Conservation (phyloP, 1,284 basidiomycete genomes). For the Austroboletus niveus region DNA sequence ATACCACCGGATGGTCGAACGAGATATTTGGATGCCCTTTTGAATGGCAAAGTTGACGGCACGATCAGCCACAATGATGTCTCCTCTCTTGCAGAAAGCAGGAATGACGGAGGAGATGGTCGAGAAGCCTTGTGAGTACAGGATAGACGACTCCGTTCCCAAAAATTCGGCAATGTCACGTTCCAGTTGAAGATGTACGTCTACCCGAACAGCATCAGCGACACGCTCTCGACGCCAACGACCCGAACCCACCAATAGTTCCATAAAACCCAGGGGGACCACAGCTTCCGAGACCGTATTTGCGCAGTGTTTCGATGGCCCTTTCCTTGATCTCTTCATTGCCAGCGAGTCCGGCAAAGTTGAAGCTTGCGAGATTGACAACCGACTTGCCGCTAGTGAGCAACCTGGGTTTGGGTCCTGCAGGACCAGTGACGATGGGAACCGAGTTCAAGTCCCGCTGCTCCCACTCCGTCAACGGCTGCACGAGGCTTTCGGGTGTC, state of each 20-base stretch:
- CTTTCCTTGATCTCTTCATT: constrained; percentile 87
- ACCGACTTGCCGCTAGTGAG: constrained; percentile 75
- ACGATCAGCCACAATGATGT: constrained; percentile 97
- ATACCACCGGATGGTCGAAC: constrained; percentile 92
- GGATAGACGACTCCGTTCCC: constrained; percentile 84
- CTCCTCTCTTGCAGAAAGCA: constrained; percentile 96
- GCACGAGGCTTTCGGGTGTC: constrained; percentile 83
- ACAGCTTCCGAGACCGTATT: constrained; percentile 94
- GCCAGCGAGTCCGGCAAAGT: constrained; percentile 90
- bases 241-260: constrained; percentile 70
- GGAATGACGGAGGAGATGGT: constrained; percentile 95
- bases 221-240: constrained; percentile 13
- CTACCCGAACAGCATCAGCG: constrained; percentile 40
- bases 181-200: constrained; percentile 91
- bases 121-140: constrained; percentile 94
- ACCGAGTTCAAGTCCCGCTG: constrained; percentile 70
- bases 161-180: constrained; percentile 88
- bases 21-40: constrained; percentile 95
- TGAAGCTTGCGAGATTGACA: constrained; percentile 87
- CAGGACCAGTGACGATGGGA: constrained; percentile 79
- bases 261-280: constrained; percentile 99
- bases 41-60: constrained; percentile 94
- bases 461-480: constrained; percentile 60
- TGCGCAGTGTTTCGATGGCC: constrained; percentile 83
- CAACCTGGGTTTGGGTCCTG: constrained; percentile 82